Conservation (phyloP, 805 yeast genomes). For the Candida pini region DNA sequence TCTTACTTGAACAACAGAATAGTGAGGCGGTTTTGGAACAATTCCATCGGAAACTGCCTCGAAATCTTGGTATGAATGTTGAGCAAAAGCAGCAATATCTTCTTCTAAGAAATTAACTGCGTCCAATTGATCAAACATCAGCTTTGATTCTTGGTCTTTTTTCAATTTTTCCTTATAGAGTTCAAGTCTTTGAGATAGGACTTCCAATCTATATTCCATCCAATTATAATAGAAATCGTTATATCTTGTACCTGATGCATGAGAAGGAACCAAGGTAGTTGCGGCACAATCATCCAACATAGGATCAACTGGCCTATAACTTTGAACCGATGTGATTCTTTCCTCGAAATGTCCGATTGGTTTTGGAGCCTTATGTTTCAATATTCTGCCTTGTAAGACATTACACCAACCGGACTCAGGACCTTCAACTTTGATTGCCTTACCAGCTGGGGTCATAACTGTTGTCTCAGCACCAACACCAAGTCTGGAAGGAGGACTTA, state of each 20-base stretch:
- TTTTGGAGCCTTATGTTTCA: conserved; percentile 1
- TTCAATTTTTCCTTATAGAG: conserved; percentile 4
- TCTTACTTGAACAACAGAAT: not conserved
- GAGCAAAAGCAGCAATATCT: not conserved
- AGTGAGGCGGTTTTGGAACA: not conserved
- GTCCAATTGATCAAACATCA: conserved; percentile 16
- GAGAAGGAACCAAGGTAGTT: conserved; percentile 28
- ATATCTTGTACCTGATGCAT: conserved; percentile 19
- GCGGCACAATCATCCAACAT: conserved; percentile 27
- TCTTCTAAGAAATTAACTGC: conserved; percentile 1
- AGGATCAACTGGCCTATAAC: conserved; percentile 29
- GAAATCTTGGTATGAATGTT: conserved; percentile 2
- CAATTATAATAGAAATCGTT: conserved; percentile 26
- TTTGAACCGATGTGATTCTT: conserved; percentile 27
- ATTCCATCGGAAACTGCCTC: conserved; percentile 3
- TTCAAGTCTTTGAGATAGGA: conserved; percentile 17
- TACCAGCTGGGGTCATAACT: not conserved
- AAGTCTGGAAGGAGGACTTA: not conserved
- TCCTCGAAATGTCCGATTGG: not conserved
- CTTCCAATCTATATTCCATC: conserved; percentile 26
- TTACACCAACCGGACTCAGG: conserved; percentile 1
- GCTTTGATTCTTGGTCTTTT: conserved; percentile 12
- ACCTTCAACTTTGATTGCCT: not conserved
- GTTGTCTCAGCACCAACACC: conserved; percentile 1
- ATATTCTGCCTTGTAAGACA: conserved; percentile 1